Conservation (phyloP, 768 basidiomycete genomes). For the Heimioporus sp. region DNA sequence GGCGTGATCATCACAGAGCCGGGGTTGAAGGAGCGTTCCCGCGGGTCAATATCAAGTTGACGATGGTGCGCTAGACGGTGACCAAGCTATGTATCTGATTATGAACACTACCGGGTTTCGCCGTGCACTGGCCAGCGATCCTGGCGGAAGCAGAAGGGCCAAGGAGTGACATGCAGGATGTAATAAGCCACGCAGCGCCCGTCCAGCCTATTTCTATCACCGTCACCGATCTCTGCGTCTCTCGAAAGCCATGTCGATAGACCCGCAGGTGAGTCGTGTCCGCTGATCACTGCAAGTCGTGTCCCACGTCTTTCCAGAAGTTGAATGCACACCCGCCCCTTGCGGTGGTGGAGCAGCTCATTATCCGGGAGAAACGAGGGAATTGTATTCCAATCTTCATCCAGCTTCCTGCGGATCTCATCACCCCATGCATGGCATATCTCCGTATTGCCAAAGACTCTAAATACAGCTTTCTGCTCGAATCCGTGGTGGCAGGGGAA, state of each 20-base stretch:
- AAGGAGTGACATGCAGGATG: not conserved
- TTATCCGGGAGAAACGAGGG: slow-evolving; percentile 78
- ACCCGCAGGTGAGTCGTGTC: slow-evolving; percentile 43
- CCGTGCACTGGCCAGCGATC: too few relatives aligned
- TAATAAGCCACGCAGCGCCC: not conserved
- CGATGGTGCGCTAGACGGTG: too few relatives aligned
- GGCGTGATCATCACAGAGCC: slow-evolving; percentile 68
- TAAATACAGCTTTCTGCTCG: slow-evolving; percentile 92
- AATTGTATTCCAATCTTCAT: slow-evolving; percentile 94
- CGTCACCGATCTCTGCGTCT: not conserved
- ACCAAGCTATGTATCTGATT: too few relatives aligned
- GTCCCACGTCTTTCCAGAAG: slow-evolving; percentile 56
- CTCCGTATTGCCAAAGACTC: slow-evolving; percentile 89
- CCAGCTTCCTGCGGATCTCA: slow-evolving; percentile 90
- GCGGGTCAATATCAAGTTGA: too few relatives aligned
- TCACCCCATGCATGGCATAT: slow-evolving; percentile 97
- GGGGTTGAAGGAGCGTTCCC: not conserved
- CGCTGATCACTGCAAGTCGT: slow-evolving; percentile 45
- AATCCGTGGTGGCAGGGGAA: slow-evolving; percentile 90
- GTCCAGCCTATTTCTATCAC: too few relatives aligned
- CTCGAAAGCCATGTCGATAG: slow-evolving; percentile 34
- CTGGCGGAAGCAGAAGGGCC: slow-evolving; percentile 8
- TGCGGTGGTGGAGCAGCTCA: slow-evolving; percentile 70
- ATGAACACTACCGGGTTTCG: too few relatives aligned
- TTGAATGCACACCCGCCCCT: slow-evolving; percentile 70